These are phyloP conservation scores for Waitea zeae DNA, from an alignment of 1,284 basidiomycete genomes.

Conservation along the genomic window DNA sequence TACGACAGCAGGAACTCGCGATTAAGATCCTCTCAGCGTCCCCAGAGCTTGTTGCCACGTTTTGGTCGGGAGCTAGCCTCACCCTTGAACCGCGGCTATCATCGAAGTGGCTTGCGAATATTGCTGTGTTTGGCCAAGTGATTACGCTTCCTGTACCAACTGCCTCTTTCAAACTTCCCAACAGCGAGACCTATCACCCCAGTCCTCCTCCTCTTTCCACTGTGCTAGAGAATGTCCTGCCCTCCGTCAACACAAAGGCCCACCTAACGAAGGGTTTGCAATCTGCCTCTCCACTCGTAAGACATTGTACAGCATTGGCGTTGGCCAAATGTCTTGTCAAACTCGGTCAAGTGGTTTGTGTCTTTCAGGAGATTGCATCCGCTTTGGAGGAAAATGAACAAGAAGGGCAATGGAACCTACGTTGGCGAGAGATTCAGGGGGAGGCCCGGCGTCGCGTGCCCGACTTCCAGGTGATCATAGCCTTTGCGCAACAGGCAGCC, in stretches of 20 bases:
- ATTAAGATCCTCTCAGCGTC: constrained; percentile 64
- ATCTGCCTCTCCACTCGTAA: constrained; percentile 53
- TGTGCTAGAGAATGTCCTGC: constrained; percentile 64
- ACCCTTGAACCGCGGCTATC: constrained; percentile 78
- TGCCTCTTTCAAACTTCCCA: constrained; percentile 37
- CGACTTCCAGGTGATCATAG: constrained; percentile 71
- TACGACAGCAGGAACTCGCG: constrained; percentile 73
- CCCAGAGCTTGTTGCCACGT: constrained; percentile 68
- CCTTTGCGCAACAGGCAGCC: constrained; percentile 25
- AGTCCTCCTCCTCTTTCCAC: constrained; percentile 53
- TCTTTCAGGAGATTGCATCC: constrained; percentile 30
- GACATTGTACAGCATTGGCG: constrained; percentile 65
- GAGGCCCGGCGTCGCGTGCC: constrained; percentile 69
- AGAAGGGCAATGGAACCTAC: constrained; percentile 53
- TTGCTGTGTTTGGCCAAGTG: constrained; percentile 65
- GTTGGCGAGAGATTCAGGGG: constrained; percentile 47
- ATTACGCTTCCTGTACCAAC: constrained; percentile 62
- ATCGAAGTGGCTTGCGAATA: constrained; percentile 80
- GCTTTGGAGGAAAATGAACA: constrained; percentile 45
- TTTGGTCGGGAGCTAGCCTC: constrained; percentile 59
- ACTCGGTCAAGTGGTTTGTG: constrained; percentile 33
- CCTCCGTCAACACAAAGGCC: constrained; percentile 48
- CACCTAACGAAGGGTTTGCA: constrained; percentile 71
- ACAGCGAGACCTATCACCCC: constrained; percentile 33
- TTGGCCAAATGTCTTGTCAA: constrained; percentile 62